A percentile compares a stretch with the other conserved stretches of the same genome.
phyloP scores from a whole-genome alignment of 495 filamentous ascomycete genomes.

The Xylaria scruposa region DNA sequence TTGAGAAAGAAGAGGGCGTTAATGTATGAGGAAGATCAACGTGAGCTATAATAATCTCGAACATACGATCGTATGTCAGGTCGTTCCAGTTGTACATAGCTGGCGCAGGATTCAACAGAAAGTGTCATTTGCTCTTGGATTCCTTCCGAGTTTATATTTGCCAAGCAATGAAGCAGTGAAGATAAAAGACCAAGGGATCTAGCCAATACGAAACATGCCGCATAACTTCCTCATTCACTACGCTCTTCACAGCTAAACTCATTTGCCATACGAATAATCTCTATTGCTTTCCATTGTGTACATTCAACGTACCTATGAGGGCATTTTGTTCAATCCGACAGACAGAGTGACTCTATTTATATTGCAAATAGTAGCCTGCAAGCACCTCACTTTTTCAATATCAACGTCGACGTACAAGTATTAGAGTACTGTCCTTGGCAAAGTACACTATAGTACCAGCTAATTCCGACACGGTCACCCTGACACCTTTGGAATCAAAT shows the following conservation, averaged over 20 bases:
- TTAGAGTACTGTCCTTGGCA: not conserved
- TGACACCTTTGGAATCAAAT: slow-evolving; percentile 16
- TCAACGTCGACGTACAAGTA: not conserved
- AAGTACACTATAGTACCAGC: not conserved
- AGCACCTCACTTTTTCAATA: not conserved
- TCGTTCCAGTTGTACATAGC: not conserved
- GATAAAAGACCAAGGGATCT: not conserved
- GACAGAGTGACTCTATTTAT: not conserved
- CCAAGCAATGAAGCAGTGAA: not conserved
- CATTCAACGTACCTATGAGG: too few relatives aligned
- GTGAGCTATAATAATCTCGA: not conserved
- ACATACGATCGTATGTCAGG: not conserved
- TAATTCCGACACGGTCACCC: slow-evolving; percentile 4
- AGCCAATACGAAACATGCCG: not conserved
- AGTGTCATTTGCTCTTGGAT: not conserved
- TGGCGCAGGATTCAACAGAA: not conserved
- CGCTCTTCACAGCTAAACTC: not conserved
- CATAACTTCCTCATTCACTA: not conserved
- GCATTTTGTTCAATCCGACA: not conserved
- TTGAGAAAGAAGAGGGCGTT: slow-evolving; percentile 51
- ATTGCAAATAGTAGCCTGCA: not conserved
- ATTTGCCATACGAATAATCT: not conserved
- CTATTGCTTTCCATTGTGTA: not conserved
- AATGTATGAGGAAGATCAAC: not conserved
- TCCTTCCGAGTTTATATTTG: not conserved